Conservation (phyloP, 805 yeast genomes). For the Ogataea pilisensis region DNA sequence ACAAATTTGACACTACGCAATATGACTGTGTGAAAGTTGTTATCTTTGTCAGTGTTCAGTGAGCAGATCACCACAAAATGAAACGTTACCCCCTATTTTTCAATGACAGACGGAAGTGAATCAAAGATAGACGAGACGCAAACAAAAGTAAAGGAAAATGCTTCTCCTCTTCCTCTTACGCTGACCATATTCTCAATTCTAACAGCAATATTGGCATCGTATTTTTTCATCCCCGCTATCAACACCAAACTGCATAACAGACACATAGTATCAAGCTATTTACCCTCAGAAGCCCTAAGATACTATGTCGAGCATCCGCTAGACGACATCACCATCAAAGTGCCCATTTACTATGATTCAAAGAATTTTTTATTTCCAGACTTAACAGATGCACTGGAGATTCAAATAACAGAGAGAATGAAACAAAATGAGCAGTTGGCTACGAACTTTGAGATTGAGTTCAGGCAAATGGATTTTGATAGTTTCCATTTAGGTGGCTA, state of each 20-base stretch:
- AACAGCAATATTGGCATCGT: too few relatives aligned
- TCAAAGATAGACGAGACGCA: too few relatives aligned
- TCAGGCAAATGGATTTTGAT: slow-evolving; percentile 13
- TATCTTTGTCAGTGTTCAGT: too few relatives aligned
- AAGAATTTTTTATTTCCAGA: slow-evolving; percentile 57
- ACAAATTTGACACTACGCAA: too few relatives aligned
- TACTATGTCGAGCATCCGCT: slow-evolving; percentile 33
- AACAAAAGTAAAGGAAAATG: too few relatives aligned
- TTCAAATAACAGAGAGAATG: slow-evolving; percentile 42
- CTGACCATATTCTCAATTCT: neutral
- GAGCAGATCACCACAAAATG: too few relatives aligned
- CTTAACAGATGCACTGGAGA: slow-evolving; percentile 49
- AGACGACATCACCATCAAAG: slow-evolving; percentile 37
- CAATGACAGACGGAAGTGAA: too few relatives aligned
- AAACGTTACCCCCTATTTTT: too few relatives aligned
- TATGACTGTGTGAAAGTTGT: too few relatives aligned
- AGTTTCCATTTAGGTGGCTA: slow-evolving; percentile 1
- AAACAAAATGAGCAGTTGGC: slow-evolving; percentile 17
- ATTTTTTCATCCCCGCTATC: neutral
- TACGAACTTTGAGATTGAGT: slow-evolving; percentile 19
- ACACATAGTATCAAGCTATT: slow-evolving; percentile 1
- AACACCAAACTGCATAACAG: slow-evolving; percentile 4
- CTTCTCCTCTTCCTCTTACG: too few relatives aligned
- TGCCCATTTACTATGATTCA: slow-evolving; percentile 40
- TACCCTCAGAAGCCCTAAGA: slow-evolving; percentile 13